Evolutionary conservation across 345 rosid genomes (phyloP), one percentile per base, ranked within the genome.

Genomic region (Excoecaria agallocha): DNA sequence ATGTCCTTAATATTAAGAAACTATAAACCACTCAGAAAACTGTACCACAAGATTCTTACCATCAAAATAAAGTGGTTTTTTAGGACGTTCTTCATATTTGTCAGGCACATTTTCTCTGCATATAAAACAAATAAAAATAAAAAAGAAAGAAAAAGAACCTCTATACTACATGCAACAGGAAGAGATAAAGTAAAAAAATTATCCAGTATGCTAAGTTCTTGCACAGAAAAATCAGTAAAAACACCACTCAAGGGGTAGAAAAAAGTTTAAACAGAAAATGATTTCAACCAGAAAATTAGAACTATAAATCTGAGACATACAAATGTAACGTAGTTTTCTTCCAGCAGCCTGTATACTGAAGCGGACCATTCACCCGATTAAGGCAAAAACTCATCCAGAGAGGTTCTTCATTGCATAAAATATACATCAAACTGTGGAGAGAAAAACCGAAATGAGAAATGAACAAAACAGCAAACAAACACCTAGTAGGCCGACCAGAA

Each of bases 361-460:
- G 83, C 35, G 84, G 84, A 71, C 89, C 89, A 37, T 81, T 87
- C 1, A 72, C 81, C 35, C 43, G 85, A 71, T 78, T 86, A 50
- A 92, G 82, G 73, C 97, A 90, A 20, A 89, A 73, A 67, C 77
- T 85, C 98, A 90, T 92, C 98, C 98, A 94, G 8, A 94, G 79
- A 0, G 98, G 98, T 57, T 94, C 98, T 82, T 90, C 98, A 45
- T 87, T 86, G 85, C 97, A 90, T 4, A 94, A 80, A 64, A 92
- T 89, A 79, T 94, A 90, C 93, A 88, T 86, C 45, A 89, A 93
- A 80, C 98, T 94, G 83, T 84, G 74, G 35, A 45, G 69, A 73
- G 52, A 68, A 61, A 8, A 37, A 12, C 39, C n/a, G 3, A 72
- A 75, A 45, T 56, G 54, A 20, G 39, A 58, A 38, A 50, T 4